Percentiles rank a stretch among this genome's conserved stretches.
These are phyloP conservation scores for Xenosphaeropsis pyriputrescens DNA, from an alignment of 2,329 filamentous ascomycete genomes.

Conservation along the genomic window DNA sequence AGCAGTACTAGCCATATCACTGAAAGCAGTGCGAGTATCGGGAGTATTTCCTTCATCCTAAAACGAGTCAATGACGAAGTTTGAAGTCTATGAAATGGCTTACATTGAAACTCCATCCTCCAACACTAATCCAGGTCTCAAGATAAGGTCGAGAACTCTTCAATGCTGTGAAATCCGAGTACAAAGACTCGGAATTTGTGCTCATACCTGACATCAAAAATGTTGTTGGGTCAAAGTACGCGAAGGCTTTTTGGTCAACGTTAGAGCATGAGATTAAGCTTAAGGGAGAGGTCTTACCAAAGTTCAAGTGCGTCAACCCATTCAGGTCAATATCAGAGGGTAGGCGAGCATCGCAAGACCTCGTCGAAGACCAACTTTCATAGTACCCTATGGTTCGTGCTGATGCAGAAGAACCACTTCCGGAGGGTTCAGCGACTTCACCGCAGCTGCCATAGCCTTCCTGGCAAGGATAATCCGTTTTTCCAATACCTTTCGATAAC, in stretches of 20 bases:
- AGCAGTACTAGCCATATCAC: slow-evolving; percentile 16
- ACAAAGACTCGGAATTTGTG: slow-evolving; percentile 3
- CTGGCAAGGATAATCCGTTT: not conserved
- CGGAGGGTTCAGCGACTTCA: slow-evolving; percentile 6
- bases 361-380: slow-evolving; percentile 6
- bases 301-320: slow-evolving; percentile 5
- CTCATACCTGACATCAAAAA: slow-evolving; percentile 20
- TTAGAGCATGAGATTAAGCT: slow-evolving; percentile 18
- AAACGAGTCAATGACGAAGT: too few relatives aligned
- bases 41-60: not conserved
- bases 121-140: slow-evolving; percentile 5
- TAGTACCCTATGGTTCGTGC: slow-evolving; percentile 8
- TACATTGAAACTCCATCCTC: slow-evolving; percentile 4
- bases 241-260: slow-evolving; percentile 10
- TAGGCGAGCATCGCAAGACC: slow-evolving; percentile 5
- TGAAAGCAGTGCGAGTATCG: slow-evolving; percentile 2
- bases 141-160: slow-evolving; percentile 4
- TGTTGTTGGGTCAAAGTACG: slow-evolving; percentile 8
- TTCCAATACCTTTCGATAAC: not conserved
- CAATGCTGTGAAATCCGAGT: slow-evolving; percentile 4
- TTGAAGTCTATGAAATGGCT: slow-evolving; percentile 6
- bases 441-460: not conserved
- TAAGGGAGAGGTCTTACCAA: slow-evolving; percentile 19
- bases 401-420: slow-evolving; percentile 1
- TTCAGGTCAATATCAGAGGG: slow-evolving; percentile 6